Base-by-base conservation (phyloP, 345 rosid species). In the Citrus maxima region DNA sequence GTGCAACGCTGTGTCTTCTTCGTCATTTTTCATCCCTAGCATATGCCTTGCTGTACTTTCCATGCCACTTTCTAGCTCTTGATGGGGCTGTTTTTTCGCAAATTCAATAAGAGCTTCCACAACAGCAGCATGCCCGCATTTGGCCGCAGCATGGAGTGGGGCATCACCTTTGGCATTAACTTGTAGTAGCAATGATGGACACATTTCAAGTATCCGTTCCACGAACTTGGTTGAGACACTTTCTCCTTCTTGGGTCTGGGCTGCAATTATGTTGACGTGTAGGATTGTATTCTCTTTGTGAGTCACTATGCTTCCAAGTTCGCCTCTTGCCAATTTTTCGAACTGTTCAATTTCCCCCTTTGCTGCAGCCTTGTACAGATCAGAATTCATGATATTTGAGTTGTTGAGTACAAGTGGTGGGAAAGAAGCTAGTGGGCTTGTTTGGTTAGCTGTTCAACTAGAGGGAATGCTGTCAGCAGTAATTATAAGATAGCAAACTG, bases 261-360 rank as follows among this genome's bases (percentile, higher is more conserved):
- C 0, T 32, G 7, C 7, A 3, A 32, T 28, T 42, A 42, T 12
- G 40, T 32, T 28, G 10, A 64, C 32, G 1, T 64, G 68, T 0
- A 64, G 40, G 40, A 32, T 0, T 0, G 68, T 64, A 7, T 64
- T 64, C 22, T 32, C 7, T 13, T 4, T 64, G 19, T 3, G n/a
- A 7, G 68, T 64, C 2, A 64, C 40, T 28, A 16, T 0, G 24
- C 10, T 16, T 19, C 32, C 68, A 64, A 64, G 14, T 30, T 30
- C 0, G 0, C 30, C 30, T 28, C 0, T 28, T 0, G 38, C 13
- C 14, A 28, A 25, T 14, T 32, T 0, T 4, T 6, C 2, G 68
- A 65, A 32, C 1, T 0, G n/a, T 28, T 65, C 24, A 28, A 65
- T 3, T 5, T 32, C 7, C 8, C 69, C 42, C 13, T 32, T 0